Evolutionary conservation across 768 basidiomycete genomes (phyloP).

Genomic region (Multifurca ochricompacta): DNA sequence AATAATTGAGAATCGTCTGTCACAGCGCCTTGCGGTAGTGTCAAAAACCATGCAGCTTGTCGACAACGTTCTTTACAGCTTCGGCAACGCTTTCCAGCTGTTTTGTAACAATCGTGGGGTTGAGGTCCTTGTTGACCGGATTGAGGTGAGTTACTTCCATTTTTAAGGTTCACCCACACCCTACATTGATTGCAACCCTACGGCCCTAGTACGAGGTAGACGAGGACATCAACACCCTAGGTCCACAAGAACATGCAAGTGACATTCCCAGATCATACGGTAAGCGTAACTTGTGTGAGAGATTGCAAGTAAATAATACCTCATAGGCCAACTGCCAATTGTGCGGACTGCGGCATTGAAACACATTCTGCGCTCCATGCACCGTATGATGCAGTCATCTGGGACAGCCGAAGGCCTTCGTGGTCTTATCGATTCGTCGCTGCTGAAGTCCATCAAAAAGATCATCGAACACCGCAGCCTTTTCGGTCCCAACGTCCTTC

Average conservation of each 20-base stretch:
- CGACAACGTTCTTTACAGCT: conserved; percentile 88
- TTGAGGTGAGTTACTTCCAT: conserved; percentile 52
- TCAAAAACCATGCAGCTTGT: conserved; percentile 89
- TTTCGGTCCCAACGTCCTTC: conserved; percentile 83
- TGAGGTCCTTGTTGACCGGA: conserved; percentile 74
- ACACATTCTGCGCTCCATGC: conserved; percentile 83
- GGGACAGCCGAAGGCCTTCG: conserved; percentile 92
- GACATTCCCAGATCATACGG: conserved; percentile 45
- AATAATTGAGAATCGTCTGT: conserved; percentile 69
- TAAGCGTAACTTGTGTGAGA: conserved; percentile 22
- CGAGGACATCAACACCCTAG: conserved; percentile 27
- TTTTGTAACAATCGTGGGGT: conserved; percentile 84
- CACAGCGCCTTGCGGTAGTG: conserved; percentile 63
- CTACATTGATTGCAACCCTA: conserved; percentile 1
- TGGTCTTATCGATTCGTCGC: conserved; percentile 84
- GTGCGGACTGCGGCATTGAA: conserved; percentile 77
- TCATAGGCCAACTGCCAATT: conserved; percentile 62
- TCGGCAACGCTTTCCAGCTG: conserved; percentile 76
- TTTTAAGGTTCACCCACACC: background rate
- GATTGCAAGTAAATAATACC: conserved; percentile 1
- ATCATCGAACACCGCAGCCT: conserved; percentile 75
- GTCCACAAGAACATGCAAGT: conserved; percentile 48
- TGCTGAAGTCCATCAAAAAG: conserved; percentile 79
- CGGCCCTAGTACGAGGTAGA: conserved; percentile 28
- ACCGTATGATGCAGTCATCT: conserved; percentile 95